Base-by-base conservation (phyloP, 148 eudicot genomes). In the Agrostemma githago region DNA sequence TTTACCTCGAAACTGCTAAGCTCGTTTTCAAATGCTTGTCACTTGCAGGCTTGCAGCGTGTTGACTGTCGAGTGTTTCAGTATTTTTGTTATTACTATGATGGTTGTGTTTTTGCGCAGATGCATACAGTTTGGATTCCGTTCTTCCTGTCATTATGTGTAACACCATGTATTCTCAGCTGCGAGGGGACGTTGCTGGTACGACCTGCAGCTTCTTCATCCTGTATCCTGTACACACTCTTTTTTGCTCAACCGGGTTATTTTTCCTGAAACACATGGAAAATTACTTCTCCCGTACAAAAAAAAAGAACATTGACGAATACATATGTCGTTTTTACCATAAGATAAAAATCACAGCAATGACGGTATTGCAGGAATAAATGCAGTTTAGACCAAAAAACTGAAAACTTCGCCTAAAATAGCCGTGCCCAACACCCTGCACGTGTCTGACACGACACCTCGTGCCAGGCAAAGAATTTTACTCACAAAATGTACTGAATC, bases 161-260 rank as follows among this genome's bases (percentile, higher is more conserved):
- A 66, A 85, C 96, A 20, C 90, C 99, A 54, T 79, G 84, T 79
- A 85, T 89, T 66, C 97, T 87, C 85, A 82, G 97, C 85, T 90
- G 91, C 67, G 99, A 96, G 76, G 97, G 99, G 46, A 89, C 97
- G 14, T 81, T 96, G 81, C 84, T 96, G 96, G 99, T 96, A 90
- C 66, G 86, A 68, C 37, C 56, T 9, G 54, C 7, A 48, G 1
- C 54, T 67, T 77, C 8, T 26, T 26, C 34, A 26, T 26, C 34
- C 34, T 26, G 34, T 26, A 26, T 26, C 34, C 34, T 26, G 34
- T 57, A 58, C 44, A 3, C 12, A 19, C 43, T 34, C 56, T 46
- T 11, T 9, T 4, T 58, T 56, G 19, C 5, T 46, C 6, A 8
- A 9, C 40, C 53, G 63, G 9, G 5, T 43, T 6, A 21, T 39